These are phyloP conservation scores for Pyricularia sp. DNA, from an alignment of 2,329 filamentous ascomycete genomes.

Conservation along the genomic window DNA sequence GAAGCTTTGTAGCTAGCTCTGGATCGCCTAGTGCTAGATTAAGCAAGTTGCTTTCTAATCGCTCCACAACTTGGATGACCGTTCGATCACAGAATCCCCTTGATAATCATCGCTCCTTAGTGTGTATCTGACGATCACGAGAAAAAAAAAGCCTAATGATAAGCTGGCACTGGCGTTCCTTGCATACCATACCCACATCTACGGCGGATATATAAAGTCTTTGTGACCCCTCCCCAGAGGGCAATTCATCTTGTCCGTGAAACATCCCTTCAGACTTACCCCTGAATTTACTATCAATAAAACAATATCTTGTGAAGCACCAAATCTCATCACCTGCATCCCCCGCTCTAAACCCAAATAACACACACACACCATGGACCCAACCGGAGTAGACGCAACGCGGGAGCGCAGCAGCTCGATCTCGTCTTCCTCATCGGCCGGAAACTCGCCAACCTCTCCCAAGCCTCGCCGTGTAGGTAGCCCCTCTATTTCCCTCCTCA, in stretches of 20 bases:
- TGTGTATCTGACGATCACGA: background rate
- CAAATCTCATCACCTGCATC: background rate
- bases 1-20: background rate
- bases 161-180: background rate
- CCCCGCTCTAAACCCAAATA: background rate
- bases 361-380: slow-evolving; percentile 7
- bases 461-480: slow-evolving; percentile 10
- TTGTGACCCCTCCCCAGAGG: background rate
- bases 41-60: background rate
- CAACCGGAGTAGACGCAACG: slow-evolving; percentile 5
- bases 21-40: no score
- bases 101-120: background rate
- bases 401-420: slow-evolving; percentile 16
- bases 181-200: background rate
- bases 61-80: background rate
- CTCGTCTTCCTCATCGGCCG: slow-evolving; percentile 13
- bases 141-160: background rate
- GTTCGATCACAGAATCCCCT: background rate
- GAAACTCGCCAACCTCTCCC: slow-evolving; percentile 6
- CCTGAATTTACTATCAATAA: no score
- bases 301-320: background rate
- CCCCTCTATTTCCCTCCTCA: background rate
- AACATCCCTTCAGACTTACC: no score
- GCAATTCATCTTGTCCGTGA: no score
- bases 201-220: background rate